These are phyloP conservation scores for Apiotrichum domesticum DNA, from an alignment of 1,284 basidiomycete genomes.

Conservation along the genomic window DNA sequence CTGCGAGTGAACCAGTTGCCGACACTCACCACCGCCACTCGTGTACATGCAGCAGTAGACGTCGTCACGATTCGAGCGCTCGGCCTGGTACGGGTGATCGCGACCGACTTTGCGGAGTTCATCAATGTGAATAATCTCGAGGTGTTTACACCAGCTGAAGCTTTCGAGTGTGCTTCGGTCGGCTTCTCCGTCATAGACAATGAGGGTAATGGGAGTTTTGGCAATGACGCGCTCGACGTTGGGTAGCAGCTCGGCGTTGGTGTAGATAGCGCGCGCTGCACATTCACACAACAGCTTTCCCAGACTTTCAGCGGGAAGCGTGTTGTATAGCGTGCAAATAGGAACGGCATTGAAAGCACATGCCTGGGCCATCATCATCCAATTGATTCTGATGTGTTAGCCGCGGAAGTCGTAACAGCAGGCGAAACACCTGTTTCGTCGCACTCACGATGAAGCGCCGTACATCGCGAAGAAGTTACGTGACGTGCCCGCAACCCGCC, in stretches of 20 bases:
- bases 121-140: constrained; percentile 61
- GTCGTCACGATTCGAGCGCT: constrained; percentile 58
- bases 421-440: not conserved
- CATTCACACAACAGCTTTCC: constrained; percentile 88
- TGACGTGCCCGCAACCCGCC: not conserved
- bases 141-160: constrained; percentile 49
- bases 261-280: constrained; percentile 61
- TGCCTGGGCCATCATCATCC: constrained; percentile 83
- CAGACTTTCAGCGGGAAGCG: constrained; percentile 79
- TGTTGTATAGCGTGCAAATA: constrained; percentile 95
- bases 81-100: constrained; percentile 52
- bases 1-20: not conserved
- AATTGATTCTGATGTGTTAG: constrained; percentile 51
- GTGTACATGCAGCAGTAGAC: constrained; percentile 94
- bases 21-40: constrained; percentile 54
- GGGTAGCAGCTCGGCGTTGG: constrained; percentile 80
- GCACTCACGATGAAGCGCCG: constrained; percentile 73
- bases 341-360: constrained; percentile 68
- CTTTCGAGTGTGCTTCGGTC: constrained; percentile 56
- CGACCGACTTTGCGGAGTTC: constrained; percentile 63
- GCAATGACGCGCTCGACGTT: constrained; percentile 62
- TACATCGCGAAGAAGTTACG: constrained; percentile 78
- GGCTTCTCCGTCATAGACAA: constrained; percentile 80
- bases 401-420: not conserved
- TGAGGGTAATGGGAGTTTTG: constrained; percentile 66